Conservation (phyloP, 192 early-diverging fungal genomes). For the Anaeromyces robustus region DNA sequence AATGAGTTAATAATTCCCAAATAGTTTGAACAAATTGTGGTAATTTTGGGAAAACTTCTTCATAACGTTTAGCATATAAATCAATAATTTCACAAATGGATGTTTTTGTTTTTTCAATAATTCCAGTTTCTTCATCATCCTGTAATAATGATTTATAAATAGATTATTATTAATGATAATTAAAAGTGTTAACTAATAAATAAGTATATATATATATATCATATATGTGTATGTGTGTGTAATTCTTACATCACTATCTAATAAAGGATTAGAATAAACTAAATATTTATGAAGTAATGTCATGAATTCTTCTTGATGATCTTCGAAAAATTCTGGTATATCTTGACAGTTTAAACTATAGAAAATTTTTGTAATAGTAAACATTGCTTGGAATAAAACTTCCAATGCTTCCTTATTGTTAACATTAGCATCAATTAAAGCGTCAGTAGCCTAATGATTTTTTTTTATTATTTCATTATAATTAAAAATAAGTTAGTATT, state of each 20-base stretch:
- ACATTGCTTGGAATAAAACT: constrained; percentile 55
- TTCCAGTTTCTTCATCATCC: constrained; percentile 73
- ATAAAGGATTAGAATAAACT: constrained; percentile 53
- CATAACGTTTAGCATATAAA: constrained; percentile 78
- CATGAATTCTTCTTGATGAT: constrained; percentile 73
- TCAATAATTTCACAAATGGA: constrained; percentile 86
- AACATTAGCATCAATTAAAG: constrained; percentile 50
- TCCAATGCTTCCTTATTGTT: constrained; percentile 45
- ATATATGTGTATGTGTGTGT: too few species aligned
- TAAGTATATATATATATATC: too few species aligned
- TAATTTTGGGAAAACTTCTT: constrained; percentile 68
- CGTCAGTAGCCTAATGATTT: constrained; percentile 47
- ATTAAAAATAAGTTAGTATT: neutral
- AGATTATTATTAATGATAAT: too few species aligned
- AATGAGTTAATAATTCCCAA: constrained; percentile 70
- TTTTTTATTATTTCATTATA: neutral
- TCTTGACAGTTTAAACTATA: constrained; percentile 94
- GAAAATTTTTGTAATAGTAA: constrained; percentile 74
- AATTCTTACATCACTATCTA: constrained; percentile 42
- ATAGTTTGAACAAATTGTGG: constrained; percentile 73
- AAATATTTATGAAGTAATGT: constrained; percentile 76
- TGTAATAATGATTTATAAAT: constrained; percentile 11
- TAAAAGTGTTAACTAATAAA: too few species aligned
- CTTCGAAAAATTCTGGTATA: constrained; percentile 91
- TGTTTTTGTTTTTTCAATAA: constrained; percentile 76